These are phyloP conservation scores for Calycina herbarum DNA, from an alignment of 2,329 filamentous ascomycete species.

Conservation along the genomic window DNA sequence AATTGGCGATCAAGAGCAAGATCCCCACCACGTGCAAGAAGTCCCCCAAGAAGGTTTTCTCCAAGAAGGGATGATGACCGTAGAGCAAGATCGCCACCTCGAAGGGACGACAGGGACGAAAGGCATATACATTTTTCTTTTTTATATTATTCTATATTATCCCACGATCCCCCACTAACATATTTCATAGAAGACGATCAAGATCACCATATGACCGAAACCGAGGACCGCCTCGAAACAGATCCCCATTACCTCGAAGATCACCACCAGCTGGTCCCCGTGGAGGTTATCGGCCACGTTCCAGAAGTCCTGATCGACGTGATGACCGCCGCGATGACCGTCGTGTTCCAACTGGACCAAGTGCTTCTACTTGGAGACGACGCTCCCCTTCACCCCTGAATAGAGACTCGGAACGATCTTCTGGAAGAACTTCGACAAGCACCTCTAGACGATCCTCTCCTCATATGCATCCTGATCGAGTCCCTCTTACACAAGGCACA, in stretches of 20 bases:
- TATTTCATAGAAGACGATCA: slow-evolving; percentile 34
- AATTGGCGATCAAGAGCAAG: slow-evolving; percentile 34
- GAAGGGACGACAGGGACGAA: slow-evolving; percentile 35
- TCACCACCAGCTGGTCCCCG: slow-evolving; percentile 40
- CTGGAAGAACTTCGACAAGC: slow-evolving; percentile 54
- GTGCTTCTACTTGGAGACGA: slow-evolving; percentile 51
- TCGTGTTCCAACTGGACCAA: slow-evolving; percentile 42
- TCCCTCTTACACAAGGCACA: slow-evolving; percentile 42
- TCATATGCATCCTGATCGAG: slow-evolving; percentile 54
- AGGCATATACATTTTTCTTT: not conserved
- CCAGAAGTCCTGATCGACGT: slow-evolving; percentile 54
- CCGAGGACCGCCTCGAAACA: slow-evolving; percentile 31
- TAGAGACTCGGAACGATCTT: slow-evolving; percentile 48
- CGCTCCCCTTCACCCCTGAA: slow-evolving; percentile 54
- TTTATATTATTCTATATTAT: not conserved
- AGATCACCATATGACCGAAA: slow-evolving; percentile 39
- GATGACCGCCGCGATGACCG: slow-evolving; percentile 37
- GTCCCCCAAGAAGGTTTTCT: slow-evolving; percentile 36
- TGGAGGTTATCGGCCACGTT: slow-evolving; percentile 40
- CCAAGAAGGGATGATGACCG: slow-evolving; percentile 40
- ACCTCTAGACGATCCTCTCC: slow-evolving; percentile 64
- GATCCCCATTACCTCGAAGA: slow-evolving; percentile 37
- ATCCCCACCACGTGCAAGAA: slow-evolving; percentile 33
- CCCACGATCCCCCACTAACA: not conserved
- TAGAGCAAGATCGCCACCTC: slow-evolving; percentile 41